Evolutionary conservation across 768 basidiomycete genomes (phyloP), one percentile per base, ranked within the genome.

Genomic region (Trametes maxima): DNA sequence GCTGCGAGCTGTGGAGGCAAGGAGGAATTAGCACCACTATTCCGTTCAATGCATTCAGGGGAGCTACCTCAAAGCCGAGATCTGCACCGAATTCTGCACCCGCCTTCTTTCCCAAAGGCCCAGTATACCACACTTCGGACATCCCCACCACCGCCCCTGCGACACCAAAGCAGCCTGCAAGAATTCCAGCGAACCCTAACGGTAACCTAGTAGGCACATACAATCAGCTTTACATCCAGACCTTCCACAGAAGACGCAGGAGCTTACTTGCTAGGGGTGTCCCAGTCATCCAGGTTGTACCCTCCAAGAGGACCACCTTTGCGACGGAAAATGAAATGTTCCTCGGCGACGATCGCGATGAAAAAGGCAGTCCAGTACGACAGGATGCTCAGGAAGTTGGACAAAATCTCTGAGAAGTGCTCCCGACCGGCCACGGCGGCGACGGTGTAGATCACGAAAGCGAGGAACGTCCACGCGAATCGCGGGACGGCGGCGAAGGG

Each of bases 331-430:
- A 82, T 73, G 64, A 79, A 77, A 72, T 84, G 81, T 70, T 83
- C 82, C 64, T 79, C 75, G 19, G 80, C 67, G 37, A 83, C 73
- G 65, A 83, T 77, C 40, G 72, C 71, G 61, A 73, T 72, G 75
- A 78, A 82, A 68, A 82, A 81, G 17, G 78, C 75, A 49, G 82
- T 78, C 82, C 82, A 84, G 74, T 84, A 82, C 37, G 72, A 70
- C 54, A 77, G 69, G 51, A 77, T 70, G 56, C 72, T 72, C 25
- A 75, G 70, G 59, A 79, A 76, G 64, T 76, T 78, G 50, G 79
- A 77, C 48, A 82, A 76, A 58, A 76, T 75, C 37, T 59, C 62
- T 35, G 78, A 72, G 72, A 82, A 82, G 63, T 73, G 71, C 59
- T 72, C 73, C 60, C 79, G 78, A 39, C 81, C 82, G 49, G 78